These are phyloP conservation scores for Saccharomyces hybrid DNA, from an alignment of 1,139 yeast species.

Conservation along the genomic window DNA sequence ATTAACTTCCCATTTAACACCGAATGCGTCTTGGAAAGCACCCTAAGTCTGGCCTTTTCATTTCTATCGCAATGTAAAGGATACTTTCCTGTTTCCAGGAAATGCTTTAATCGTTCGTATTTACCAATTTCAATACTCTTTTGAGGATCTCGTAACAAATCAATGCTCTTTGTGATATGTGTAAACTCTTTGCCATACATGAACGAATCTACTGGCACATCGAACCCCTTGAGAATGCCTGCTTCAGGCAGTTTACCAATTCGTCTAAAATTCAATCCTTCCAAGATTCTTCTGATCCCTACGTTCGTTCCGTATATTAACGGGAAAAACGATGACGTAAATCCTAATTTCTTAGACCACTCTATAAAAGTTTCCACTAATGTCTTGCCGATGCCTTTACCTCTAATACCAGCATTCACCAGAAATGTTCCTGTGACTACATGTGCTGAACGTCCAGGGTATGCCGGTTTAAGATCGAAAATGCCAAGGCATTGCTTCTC, in stretches of 20 bases:
- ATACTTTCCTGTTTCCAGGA: slow-evolving; percentile 76
- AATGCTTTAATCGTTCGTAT: slow-evolving; percentile 71
- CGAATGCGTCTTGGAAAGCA: slow-evolving; percentile 76
- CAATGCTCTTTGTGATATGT: slow-evolving; percentile 23
- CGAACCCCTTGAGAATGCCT: slow-evolving; percentile 55
- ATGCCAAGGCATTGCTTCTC: slow-evolving; percentile 82
- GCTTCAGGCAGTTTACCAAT: slow-evolving; percentile 64
- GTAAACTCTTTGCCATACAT: slow-evolving; percentile 55
- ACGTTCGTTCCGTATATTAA: slow-evolving; percentile 66
- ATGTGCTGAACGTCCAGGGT: slow-evolving; percentile 68
- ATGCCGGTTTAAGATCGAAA: slow-evolving; percentile 72
- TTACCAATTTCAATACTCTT: slow-evolving; percentile 28
- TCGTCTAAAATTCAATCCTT: slow-evolving; percentile 60
- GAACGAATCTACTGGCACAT: slow-evolving; percentile 57
- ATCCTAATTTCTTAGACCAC: slow-evolving; percentile 68
- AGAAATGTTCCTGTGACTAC: slow-evolving; percentile 75
- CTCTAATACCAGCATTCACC: slow-evolving; percentile 50
- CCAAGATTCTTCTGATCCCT: slow-evolving; percentile 71
- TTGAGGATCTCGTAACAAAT: slow-evolving; percentile 24
- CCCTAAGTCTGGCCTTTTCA: slow-evolving; percentile 77
- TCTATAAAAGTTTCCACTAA: slow-evolving; percentile 54
- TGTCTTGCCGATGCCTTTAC: slow-evolving; percentile 50
- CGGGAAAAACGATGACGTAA: slow-evolving; percentile 73
- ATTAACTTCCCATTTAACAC: slow-evolving; percentile 63
- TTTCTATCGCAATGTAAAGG: slow-evolving; percentile 77